Base-by-base conservation (phyloP, 257 asterid genomes). In the Nicotiana undulata region DNA sequence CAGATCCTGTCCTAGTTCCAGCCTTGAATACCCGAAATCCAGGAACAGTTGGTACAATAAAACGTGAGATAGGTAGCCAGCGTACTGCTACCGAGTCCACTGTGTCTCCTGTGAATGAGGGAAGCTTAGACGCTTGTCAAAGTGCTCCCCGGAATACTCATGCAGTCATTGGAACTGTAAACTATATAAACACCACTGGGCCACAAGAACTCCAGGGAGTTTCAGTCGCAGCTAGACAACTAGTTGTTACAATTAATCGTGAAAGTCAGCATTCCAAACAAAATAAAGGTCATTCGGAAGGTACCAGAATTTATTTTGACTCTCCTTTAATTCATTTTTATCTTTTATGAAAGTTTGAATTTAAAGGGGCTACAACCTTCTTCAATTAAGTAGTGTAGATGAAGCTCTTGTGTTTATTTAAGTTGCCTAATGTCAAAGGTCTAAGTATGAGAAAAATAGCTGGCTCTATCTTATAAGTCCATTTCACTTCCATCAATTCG, bases 1-100 rank as follows among this genome's bases (percentile, higher is more conserved):
- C 91, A 5, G 92, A 88, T 88, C 90, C 92, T 22, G 89, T 87
- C 51, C 77, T 91, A 64, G 85, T 86, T 83, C 91, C 85, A 77
- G 85, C 90, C 16, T 82, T 88, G 72, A 88, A 85, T 59, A 81
- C 88, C 13, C 83, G 81, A 40, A 83, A 87, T 72, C 77, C 83
- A 63, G 88, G 79, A 56, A 70, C 84, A 1, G 86, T 82, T 37
- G 92, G 91, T 13, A 79, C 86, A 72, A 84, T 88, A 72, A 85
- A 87, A 82, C 86, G 91, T 85, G 93, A 86, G 84, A 87, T 80
- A 24, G 86, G 82, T 55, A 85, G 63, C 75, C 89, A 84, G 81
- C 77, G 61, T 6, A 70, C 79, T 83, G 80, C 81, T 78, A 55
- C 85, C 49, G 90, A 85, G 56, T 66, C 46, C 82, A 81, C 72